Base-by-base conservation (phyloP, 768 basidiomycete species). In the Mycena pura region DNA sequence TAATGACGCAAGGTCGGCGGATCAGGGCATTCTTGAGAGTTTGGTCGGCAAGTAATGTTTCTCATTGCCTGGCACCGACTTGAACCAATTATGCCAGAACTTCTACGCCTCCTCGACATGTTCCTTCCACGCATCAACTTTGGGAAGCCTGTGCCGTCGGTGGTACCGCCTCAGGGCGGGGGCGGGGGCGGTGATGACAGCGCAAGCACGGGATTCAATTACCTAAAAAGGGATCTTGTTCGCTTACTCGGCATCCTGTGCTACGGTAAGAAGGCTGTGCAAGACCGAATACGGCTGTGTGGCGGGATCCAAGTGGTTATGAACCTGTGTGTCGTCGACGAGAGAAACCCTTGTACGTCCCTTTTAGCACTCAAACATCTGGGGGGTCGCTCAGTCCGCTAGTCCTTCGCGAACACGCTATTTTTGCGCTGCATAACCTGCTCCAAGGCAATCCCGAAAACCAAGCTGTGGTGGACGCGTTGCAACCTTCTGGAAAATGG, bases 391-490 rank as follows among this genome's bases (percentile, higher is more conserved):
- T 53, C 41, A 25, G 38, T 15, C 64, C 57, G 51, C 39, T 54
- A 95, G 96, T 93, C 75, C 78, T 99, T 45, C 89, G 94, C 19
- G 96, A 98, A 76, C 93, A 97, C 70, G 94, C 95, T 2, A 85
- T 98, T 39, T 88, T 97, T 64, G 84, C 93, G 19, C 79, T 97
- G 19, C 86, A 86, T 41, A 93, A 92, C 73, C 73, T 96, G 11
- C 80, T 98, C 56, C 81, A 89, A 64, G 80, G 82, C 34, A 97
- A 97, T 72, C 63, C 74, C 27, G 90, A 89, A 60, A 97, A 93
- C 67, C 94, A 98, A 74, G 82, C 80, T 3, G 80, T 93, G 39
- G 89, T 99, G 45, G 83, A 88, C 57, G 84, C 84, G 53, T 84
- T 95, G 63, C 84, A 87, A 69, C 89, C 89, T 25, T 76, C 82